These are phyloP conservation scores for Triglochin maritima DNA, from an alignment of 106 monocot genomes.

Conservation along the genomic window DNA sequence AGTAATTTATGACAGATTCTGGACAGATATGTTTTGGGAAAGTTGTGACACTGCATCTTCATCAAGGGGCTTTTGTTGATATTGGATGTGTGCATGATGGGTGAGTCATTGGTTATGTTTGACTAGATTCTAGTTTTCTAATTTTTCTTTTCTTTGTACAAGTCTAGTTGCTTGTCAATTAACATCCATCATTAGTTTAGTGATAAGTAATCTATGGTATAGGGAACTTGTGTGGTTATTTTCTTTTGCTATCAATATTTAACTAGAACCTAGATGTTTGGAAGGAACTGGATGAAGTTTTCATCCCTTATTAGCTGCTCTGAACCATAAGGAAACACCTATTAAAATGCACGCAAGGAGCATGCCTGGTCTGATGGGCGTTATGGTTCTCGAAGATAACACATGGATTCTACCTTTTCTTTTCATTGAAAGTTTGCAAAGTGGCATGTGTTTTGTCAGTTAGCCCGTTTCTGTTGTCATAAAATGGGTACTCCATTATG, in stretches of 20 bases:
- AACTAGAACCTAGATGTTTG: not conserved
- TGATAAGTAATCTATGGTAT: too few relatives aligned
- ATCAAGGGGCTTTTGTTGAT: slow-evolving; percentile 95
- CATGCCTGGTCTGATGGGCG: too few relatives aligned
- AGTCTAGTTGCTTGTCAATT: not conserved
- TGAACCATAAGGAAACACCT: too few relatives aligned
- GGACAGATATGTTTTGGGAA: slow-evolving; percentile 74
- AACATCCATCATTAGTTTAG: too few relatives aligned
- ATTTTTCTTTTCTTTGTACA: not conserved
- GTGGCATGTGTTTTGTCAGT: too few relatives aligned
- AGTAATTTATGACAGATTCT: not conserved
- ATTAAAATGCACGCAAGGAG: too few relatives aligned
- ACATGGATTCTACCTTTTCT: too few relatives aligned
- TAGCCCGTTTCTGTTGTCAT: too few relatives aligned
- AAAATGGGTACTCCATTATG: too few relatives aligned
- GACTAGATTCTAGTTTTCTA: not conserved
- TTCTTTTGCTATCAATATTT: not conserved
- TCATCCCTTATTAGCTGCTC: too few relatives aligned
- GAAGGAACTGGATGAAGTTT: not conserved
- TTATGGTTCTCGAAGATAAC: too few relatives aligned
- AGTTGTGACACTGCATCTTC: slow-evolving; percentile 70
- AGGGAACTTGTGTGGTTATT: not conserved
- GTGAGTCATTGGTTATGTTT: slow-evolving; percentile 11
- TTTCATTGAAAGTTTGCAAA: too few relatives aligned
- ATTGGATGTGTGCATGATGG: slow-evolving; percentile 97